Conservation (phyloP, 2,329 filamentous ascomycete genomes). For the Cephalotrichum gorgonifer region DNA sequence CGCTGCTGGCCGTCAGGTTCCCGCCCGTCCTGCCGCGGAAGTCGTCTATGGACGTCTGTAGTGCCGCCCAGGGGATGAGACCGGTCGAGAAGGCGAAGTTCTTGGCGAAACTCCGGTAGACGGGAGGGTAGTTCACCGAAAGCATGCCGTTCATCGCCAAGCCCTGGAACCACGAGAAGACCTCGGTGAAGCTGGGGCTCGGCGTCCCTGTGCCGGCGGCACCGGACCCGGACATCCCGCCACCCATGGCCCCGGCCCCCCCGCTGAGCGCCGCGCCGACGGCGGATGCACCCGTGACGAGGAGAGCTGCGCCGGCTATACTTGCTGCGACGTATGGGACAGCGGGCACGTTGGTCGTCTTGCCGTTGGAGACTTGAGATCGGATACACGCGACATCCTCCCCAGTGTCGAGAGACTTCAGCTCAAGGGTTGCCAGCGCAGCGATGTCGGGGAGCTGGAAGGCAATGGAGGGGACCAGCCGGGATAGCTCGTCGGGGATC, state of each 20-base stretch:
- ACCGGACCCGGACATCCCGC: slow-evolving; percentile 35
- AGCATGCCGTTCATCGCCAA: slow-evolving; percentile 96
- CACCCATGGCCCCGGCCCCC: slow-evolving; percentile 36
- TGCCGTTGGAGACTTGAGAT: slow-evolving; percentile 77
- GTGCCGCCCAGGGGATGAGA: slow-evolving; percentile 67
- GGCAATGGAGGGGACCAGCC: slow-evolving; percentile 74
- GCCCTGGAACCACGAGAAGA: slow-evolving; percentile 83
- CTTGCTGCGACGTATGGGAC: slow-evolving; percentile 79
- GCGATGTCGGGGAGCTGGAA: slow-evolving; percentile 87
- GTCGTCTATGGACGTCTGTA: slow-evolving; percentile 74
- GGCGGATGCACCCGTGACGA: slow-evolving; percentile 63
- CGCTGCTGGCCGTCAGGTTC: slow-evolving; percentile 72
- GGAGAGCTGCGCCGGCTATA: slow-evolving; percentile 73
- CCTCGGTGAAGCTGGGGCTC: slow-evolving; percentile 77
- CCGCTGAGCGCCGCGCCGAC: slow-evolving; percentile 49
- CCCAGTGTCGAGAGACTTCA: slow-evolving; percentile 51
- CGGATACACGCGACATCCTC: slow-evolving; percentile 70
- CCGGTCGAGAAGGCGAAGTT: slow-evolving; percentile 92
- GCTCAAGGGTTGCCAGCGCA: slow-evolving; percentile 68
- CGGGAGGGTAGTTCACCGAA: slow-evolving; percentile 73
- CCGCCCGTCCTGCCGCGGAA: slow-evolving; percentile 77
- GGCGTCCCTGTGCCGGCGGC: slow-evolving; percentile 50
- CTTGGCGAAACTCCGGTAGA: slow-evolving; percentile 82
- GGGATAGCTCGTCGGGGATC: slow-evolving; percentile 62
- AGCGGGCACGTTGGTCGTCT: slow-evolving; percentile 63